These are phyloP conservation scores for Epichloe amarillans DNA, from an alignment of 2,329 filamentous ascomycete species.

Conservation along the genomic window DNA sequence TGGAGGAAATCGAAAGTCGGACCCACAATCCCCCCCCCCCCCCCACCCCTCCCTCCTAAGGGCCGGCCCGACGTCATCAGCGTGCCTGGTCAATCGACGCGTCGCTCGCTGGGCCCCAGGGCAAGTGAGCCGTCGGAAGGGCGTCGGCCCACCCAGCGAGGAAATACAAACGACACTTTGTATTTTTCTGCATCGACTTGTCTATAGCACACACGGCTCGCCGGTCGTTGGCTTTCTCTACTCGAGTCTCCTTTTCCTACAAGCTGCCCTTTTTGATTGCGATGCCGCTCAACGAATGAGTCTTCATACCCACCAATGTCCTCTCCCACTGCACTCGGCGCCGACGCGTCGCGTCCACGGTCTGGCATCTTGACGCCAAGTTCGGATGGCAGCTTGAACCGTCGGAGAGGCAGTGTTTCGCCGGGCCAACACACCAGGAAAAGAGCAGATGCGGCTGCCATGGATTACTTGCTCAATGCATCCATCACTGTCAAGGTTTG, in stretches of 20 bases:
- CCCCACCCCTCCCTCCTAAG: background rate
- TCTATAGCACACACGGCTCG: background rate
- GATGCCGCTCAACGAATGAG: conserved; percentile 5
- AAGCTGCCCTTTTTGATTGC: background rate
- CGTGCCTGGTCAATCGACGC: background rate
- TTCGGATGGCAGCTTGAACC: conserved; percentile 25
- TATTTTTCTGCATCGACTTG: background rate
- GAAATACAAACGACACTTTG: no score
- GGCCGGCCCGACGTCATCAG: background rate
- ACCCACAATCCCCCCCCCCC: background rate
- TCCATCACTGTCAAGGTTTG: conserved; percentile 39
- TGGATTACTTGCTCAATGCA: conserved; percentile 38
- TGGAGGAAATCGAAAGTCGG: no score
- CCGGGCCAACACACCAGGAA: conserved; percentile 22
- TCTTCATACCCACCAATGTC: conserved; percentile 16
- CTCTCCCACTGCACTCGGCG: conserved; percentile 19
- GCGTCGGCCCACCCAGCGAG: background rate
- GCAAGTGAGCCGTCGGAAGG: background rate
- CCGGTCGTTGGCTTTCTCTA: background rate
- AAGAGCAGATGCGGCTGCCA: conserved; percentile 24
- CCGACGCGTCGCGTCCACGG: conserved; percentile 37
- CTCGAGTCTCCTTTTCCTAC: background rate
- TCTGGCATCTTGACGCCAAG: conserved; percentile 28
- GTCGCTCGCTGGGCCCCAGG: background rate
- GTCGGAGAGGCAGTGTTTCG: conserved; percentile 16